Base-by-base conservation (phyloP, 1,284 basidiomycete species). In the Erythrobasidium hasegawianum region DNA sequence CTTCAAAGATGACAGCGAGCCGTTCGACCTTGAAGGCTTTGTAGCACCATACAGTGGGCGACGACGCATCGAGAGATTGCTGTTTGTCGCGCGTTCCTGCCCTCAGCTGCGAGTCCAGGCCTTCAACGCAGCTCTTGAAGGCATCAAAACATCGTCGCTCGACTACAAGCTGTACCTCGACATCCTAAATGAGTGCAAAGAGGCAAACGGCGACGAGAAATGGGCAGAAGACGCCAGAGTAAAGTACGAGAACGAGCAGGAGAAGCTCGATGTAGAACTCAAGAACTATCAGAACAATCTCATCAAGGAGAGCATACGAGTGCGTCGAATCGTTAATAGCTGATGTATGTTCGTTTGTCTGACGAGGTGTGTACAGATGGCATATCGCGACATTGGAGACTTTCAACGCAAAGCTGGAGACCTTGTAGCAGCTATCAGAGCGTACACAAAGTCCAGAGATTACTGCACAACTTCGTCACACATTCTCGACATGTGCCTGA, bases 261-360 rank as follows among this genome's bases (percentile, higher is more conserved):
- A 83, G 27, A 89, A 87, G 77, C 80, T 94, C 57, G 89, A 92
- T 77, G 86, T 89, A 10, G 91, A 94, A 77, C 80, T 95, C 75
- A 91, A 90, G 82, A 88, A 87, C 14, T 93, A 93, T 74, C 82
- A 85, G 68, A 90, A 88, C 73, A 94, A 92, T 75, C 86, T 92
- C 84, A 92, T 94, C 80, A 93, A 92, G 77, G 92, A 95, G 81
- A 91, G 89, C 80, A 90, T 92, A 72, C 81, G 91, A 71, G 89
- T 90, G 72, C 57, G 85, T 79, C 10, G 33, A 22, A 41, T 24
- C n/a, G 59, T 57, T n/a, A n/a, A n/a, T 71, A 59, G 24, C 33
- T n/a, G 40, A 27, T 40, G 54, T 16, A 45, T 54, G 38, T 16
- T 7, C 22, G 43, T 16, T 38, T 5, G 7, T 38, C 45, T n/a